Base-by-base conservation (phyloP, 2,329 filamentous ascomycete species). In the Diaporthe eres region DNA sequence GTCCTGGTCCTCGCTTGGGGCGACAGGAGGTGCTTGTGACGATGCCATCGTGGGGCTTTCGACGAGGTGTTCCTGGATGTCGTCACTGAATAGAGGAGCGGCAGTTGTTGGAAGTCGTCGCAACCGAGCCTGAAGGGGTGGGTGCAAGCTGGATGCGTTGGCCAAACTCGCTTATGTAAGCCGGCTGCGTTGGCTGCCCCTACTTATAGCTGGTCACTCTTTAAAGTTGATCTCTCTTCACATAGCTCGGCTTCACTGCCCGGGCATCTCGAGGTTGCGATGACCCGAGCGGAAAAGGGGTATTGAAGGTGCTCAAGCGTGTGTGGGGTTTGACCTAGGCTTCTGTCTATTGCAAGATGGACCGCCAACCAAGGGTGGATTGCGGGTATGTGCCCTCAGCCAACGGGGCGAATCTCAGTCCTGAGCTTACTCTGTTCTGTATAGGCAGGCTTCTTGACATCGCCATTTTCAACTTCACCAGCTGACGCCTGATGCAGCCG, bases 1-100 rank as follows among this genome's bases (percentile, higher is more conserved):
- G 71, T 42, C 49, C 8, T 81, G 72, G 34, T 84, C 82, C 37
- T 31, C 75, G 31, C 9, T 47, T 15, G 72, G 60, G 9, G 53
- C 51, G 15, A 44, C 3, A 51, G 72, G 72, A 25, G 68, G 49
- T 17, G 34, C 55, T n/a, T 75, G 58, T 22, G 70, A 42, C 10
- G 75, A 68, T 17, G 74, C 72, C 76, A 77, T 77, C 19, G 34
- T 25, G 65, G 25, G 28, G 51, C 5, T 17, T 17, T n/a, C 8
- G 49, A 15, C 65, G 31, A 10, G 22, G 1, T 12, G n/a, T 12
- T 55, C 17, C 47, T 19, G 8, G 19, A 28, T 53, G 65, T n/a
- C n/a, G 47, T 55, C 31, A 25, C n/a, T 28, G 53, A 3, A n/a
- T 22, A 37, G 61, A 37, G 9, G 53, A 49, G 31, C 49, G 63